Evolutionary conservation across 768 basidiomycete species (phyloP), one percentile per base, ranked within the genome.

Genomic region (Amanita inopinata): DNA sequence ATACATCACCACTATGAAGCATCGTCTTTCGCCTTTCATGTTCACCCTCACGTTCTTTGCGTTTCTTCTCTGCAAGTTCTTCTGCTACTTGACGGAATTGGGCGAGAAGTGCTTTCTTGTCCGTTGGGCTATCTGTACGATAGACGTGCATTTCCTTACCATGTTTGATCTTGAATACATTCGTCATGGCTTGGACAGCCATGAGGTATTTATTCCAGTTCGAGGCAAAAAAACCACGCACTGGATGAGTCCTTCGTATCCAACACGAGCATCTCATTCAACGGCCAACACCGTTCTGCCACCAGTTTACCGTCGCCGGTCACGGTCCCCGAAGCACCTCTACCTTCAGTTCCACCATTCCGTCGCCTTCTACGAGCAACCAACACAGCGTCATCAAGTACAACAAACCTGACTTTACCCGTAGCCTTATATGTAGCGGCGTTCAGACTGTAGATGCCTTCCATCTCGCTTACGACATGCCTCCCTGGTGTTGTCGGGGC

Each of bases 211-310:
- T 49, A 32, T 51, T 27, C 46, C 19, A 14, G 19, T 27, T 5
- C 8, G 31, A 2, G 8, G 20, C 2, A 38, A 17, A 12, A 28
- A 38, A 11, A 50, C 5, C 18, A 63, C 81, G 50, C 45, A 93
- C 93, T 83, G 4, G 89, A 73, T 3, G 90, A 83, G 61, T 98
- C 96, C 60, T 97, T 98, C 24, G 94, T 89, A 59, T 99, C 96
- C 14, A 94, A 72, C 0, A 98, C 91, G 27, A 94, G 63, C 73
- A 98, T 89, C 59, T 99, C 96, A 51, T 79, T 86, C 56, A 98
- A 65, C 5, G 83, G 76, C 88, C 92, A 99, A 58, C 90, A 97
- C 50, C 77, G 69, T 54, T 98, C 94, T 0, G 94, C 96, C 2
- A 94, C 87, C 25, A 97, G 70, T 58, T 89, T 84, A 6, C 80